Conservation (phyloP, 2,329 filamentous ascomycete genomes). For the Ophiocordyceps camponoti-leonardi region DNA sequence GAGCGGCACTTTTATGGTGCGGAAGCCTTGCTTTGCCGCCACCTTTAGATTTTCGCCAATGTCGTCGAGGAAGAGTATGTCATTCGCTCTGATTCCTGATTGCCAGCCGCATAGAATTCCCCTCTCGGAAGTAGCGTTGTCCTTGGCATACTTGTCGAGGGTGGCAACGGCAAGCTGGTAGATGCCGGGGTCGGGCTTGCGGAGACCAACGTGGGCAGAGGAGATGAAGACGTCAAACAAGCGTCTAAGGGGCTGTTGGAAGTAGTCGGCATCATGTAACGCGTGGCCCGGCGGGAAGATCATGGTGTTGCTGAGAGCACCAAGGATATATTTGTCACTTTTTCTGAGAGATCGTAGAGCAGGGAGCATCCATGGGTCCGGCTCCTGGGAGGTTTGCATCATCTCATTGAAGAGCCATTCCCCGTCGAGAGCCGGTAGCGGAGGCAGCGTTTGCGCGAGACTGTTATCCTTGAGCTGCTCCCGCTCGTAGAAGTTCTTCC, state of each 20-base stretch:
- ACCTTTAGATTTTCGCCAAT: slow-evolving; percentile 87
- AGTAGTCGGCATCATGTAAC: slow-evolving; percentile 35
- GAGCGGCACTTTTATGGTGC: slow-evolving; percentile 70
- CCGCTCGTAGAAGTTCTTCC: slow-evolving; percentile 45
- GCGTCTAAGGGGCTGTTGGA: slow-evolving; percentile 38
- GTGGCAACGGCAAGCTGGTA: slow-evolving; percentile 57
- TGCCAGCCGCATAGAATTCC: slow-evolving; percentile 25
- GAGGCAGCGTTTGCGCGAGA: slow-evolving; percentile 29
- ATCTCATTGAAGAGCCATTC: slow-evolving; percentile 77
- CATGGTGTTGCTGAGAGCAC: slow-evolving; percentile 78
- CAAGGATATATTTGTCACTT: slow-evolving; percentile 52
- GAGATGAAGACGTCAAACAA: slow-evolving; percentile 80
- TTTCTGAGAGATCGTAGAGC: slow-evolving; percentile 53
- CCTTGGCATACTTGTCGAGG: slow-evolving; percentile 44
- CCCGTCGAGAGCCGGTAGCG: slow-evolving; percentile 57
- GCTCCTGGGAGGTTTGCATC: slow-evolving; percentile 55
- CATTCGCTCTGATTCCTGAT: slow-evolving; percentile 36
- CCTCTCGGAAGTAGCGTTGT: slow-evolving; percentile 24
- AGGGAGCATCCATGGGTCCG: slow-evolving; percentile 80
- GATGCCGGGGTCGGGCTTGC: slow-evolving; percentile 73
- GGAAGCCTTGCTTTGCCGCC: slow-evolving; percentile 56
- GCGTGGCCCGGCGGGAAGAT: slow-evolving; percentile 64
- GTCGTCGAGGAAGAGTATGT: slow-evolving; percentile 81
- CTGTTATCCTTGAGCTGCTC: slow-evolving; percentile 23
- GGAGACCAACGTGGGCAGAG: slow-evolving; percentile 68